A percentile compares a stretch with the other conserved stretches of the same genome.
These are phyloP conservation scores for Diplodia corticola DNA, from an alignment of 2,329 filamentous ascomycete genomes.

Conservation along the genomic window DNA sequence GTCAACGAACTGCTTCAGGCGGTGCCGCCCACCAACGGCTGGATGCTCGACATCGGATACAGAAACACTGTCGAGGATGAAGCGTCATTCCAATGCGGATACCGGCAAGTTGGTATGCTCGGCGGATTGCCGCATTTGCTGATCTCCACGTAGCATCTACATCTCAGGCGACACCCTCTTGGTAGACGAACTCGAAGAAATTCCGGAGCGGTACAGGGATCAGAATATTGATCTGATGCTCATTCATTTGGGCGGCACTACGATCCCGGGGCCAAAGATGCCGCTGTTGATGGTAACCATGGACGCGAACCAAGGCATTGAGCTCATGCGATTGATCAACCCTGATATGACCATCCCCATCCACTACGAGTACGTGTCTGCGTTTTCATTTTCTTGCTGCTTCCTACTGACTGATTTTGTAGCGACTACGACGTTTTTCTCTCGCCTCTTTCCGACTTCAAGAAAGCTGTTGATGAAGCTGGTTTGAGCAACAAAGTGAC, in stretches of 20 bases:
- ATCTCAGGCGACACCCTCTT: constrained; percentile 67
- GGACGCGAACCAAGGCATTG: constrained; percentile 63
- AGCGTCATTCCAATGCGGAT: not conserved
- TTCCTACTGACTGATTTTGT: not conserved
- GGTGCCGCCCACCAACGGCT: constrained; percentile 66
- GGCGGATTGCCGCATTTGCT: constrained; percentile 34
- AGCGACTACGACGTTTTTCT: not conserved
- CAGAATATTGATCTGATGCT: constrained; percentile 66
- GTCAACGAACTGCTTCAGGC: constrained; percentile 53
- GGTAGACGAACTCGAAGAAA: constrained; percentile 62
- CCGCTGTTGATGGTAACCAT: constrained; percentile 68
- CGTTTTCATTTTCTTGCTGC: not conserved
- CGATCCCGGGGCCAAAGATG: constrained; percentile 60
- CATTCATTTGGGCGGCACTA: constrained; percentile 65
- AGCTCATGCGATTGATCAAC: constrained; percentile 60
- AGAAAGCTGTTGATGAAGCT: not conserved
- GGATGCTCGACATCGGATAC: constrained; percentile 64
- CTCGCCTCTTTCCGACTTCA: not conserved
- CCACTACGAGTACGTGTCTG: constrained; percentile 53
- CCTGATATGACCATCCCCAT: constrained; percentile 65
- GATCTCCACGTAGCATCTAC: constrained; percentile 60
- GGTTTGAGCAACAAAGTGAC: not conserved
- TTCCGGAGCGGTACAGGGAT: constrained; percentile 54
- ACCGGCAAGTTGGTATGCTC: not conserved
- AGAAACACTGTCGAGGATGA: not conserved